A percentile compares a stretch with the other conserved stretches of the same genome.
Conservation (phyloP, 331 rosid species). For the Quercus tomentella region DNA sequence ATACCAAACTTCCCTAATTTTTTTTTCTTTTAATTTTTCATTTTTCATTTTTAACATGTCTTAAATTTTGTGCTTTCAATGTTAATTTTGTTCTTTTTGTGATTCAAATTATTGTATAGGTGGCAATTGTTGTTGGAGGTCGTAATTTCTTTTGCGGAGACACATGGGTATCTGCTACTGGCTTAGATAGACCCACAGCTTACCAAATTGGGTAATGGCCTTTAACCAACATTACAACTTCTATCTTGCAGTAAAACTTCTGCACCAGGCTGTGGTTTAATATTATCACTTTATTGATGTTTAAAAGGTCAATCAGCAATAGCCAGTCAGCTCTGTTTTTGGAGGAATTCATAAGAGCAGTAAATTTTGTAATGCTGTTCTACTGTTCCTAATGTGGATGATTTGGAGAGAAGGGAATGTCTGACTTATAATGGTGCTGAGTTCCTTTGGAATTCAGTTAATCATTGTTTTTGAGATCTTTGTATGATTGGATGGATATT, state of each 20-base stretch:
- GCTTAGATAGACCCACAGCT: slow-evolving; percentile 30
- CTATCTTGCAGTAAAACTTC: not conserved
- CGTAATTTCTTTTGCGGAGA: slow-evolving; percentile 31
- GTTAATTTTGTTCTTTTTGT: not conserved
- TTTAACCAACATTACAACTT: not conserved
- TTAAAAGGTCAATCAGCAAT: not conserved
- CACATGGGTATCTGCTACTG: slow-evolving; percentile 27
- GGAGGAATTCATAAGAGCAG: not conserved
- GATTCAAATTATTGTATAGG: slow-evolving; percentile 11
- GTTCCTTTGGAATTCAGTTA: too few species aligned
- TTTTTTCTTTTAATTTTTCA: too few species aligned
- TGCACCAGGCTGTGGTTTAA: not conserved
- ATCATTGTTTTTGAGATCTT: too few species aligned
- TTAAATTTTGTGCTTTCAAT: not conserved
- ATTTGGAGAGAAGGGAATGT: not conserved
- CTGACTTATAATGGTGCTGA: too few species aligned
- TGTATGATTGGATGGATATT: too few species aligned
- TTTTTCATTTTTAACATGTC: not conserved
- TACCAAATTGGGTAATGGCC: slow-evolving; percentile 29
- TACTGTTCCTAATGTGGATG: not conserved
- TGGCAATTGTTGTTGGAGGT: slow-evolving; percentile 34
- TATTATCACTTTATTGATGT: not conserved
- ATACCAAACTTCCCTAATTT: not conserved
- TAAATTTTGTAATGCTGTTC: not conserved
- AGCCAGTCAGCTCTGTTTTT: not conserved